Conservation (phyloP, 495 filamentous ascomycete genomes). For the Cudoniella acicularis region DNA sequence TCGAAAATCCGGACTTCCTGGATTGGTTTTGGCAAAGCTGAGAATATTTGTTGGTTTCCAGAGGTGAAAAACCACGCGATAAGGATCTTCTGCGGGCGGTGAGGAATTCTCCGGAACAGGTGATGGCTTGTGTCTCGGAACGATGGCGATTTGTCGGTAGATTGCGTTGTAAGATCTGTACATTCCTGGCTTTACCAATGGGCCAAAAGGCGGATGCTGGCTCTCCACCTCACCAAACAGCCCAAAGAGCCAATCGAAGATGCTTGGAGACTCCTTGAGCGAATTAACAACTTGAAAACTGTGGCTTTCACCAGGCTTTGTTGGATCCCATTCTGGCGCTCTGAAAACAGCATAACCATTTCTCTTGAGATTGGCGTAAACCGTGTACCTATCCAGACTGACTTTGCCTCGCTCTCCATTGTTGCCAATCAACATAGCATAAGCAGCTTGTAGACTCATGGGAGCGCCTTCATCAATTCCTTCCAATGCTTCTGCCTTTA, state of each 20-base stretch:
- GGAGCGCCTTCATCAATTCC: slow-evolving; percentile 55
- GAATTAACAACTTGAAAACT: background rate
- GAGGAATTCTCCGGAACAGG: slow-evolving; percentile 22
- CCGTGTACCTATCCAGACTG: slow-evolving; percentile 76
- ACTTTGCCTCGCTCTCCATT: slow-evolving; percentile 57
- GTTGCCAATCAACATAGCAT: slow-evolving; percentile 69
- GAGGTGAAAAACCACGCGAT: slow-evolving; percentile 68
- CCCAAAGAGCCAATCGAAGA: slow-evolving; percentile 25
- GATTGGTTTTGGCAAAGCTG: slow-evolving; percentile 69
- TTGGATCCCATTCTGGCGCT: slow-evolving; percentile 41
- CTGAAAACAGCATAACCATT: slow-evolving; percentile 75
- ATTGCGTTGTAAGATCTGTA: slow-evolving; percentile 78
- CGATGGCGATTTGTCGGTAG: slow-evolving; percentile 70
- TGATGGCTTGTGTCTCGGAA: slow-evolving; percentile 66
- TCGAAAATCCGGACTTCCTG: slow-evolving; percentile 73
- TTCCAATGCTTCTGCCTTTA: slow-evolving; percentile 25
- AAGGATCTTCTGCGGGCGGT: slow-evolving; percentile 46
- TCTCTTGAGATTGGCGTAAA: slow-evolving; percentile 81
- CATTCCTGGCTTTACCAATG: slow-evolving; percentile 68
- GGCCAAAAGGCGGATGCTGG: slow-evolving; percentile 45
- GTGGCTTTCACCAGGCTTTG: background rate
- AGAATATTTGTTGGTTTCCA: slow-evolving; percentile 67
- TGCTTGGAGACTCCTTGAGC: slow-evolving; percentile 4
- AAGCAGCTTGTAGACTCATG: slow-evolving; percentile 86
- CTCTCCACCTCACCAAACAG: slow-evolving; percentile 16